phyloP scores from a whole-genome alignment of 805 yeast species.

The Yueomyces sp. region DNA sequence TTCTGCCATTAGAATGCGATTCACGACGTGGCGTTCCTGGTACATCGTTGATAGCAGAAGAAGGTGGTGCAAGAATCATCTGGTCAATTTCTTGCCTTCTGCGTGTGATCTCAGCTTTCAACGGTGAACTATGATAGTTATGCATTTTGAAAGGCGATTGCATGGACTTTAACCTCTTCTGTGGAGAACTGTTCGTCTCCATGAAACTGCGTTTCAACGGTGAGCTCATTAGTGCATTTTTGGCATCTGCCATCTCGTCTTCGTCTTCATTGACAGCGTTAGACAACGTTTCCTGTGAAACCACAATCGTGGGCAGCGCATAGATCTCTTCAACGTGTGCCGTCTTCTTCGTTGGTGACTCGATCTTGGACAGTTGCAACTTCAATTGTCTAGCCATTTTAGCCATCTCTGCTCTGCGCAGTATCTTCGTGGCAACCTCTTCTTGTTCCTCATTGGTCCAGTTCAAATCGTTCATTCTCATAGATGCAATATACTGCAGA shows the following conservation, averaged over 20 bases:
- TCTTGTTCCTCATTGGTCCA: slow-evolving; percentile 18
- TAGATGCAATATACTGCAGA: no score
- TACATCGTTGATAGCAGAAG: neutral
- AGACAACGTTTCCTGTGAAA: neutral
- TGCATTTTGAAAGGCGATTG: neutral
- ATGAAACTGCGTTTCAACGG: neutral
- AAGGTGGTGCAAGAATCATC: neutral
- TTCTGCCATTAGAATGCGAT: neutral
- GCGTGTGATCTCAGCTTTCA: neutral
- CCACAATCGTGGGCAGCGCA: neutral
- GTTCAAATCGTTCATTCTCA: neutral
- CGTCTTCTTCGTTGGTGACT: slow-evolving; percentile 5
- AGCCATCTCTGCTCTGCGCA: slow-evolving; percentile 24
- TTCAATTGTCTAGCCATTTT: slow-evolving; percentile 24
- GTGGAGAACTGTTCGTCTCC: neutral
- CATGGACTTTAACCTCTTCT: neutral
- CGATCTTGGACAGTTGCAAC: slow-evolving; percentile 20
- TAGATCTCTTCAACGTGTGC: neutral
- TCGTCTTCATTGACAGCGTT: neutral
- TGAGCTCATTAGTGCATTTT: neutral
- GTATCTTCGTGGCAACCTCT: slow-evolving; percentile 20
- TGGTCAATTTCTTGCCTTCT: neutral
- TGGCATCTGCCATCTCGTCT: neutral
- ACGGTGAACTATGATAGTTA: neutral
- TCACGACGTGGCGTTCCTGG: neutral